Evolutionary conservation across 805 yeast genomes (phyloP), one percentile per base, ranked within the genome.

Genomic region (Hanseniaspora meyeri): DNA sequence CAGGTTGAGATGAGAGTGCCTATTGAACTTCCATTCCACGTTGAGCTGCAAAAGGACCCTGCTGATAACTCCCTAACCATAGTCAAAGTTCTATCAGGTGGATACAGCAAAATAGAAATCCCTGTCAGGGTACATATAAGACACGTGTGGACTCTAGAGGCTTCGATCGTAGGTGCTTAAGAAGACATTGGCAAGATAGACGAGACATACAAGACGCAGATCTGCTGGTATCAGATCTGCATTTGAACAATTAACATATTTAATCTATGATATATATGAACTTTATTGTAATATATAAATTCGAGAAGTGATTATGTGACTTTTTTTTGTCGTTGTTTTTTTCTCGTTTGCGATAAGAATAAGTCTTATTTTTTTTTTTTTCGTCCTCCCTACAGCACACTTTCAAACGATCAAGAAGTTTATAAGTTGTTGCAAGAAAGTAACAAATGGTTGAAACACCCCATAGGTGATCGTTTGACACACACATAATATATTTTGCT

Each of bases 71-170:
- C 50, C n/a, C 14, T 57, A 14, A 57, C 52, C 19, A 49, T 57
- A 27, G 38, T 57, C 11, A 51, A 47, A 24, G 49, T 57, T 20
- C 27, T 45, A 29, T 51, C 51, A 17, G 51, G 51, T n/a, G 58
- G 58, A 5, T 50, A 50, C 16, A 45, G 51, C 11, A 59, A 61
- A 20, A 62, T 72, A 14, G 62, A 60, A n/a, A 68, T 76, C 5
- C 68, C 68, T 2, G 79, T 89, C 29, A 82, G 79, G 63, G 81
- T 90, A 17, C 97, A 93, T 65, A 81, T 87, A 57, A 80, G 98
- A 62, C 77, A 97, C 62, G 97, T 91, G 19, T 93, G 98, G 98
- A 93, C 98, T 1, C 75, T 93, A 61, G 98, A 93, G 70, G 75
- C 93, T 60, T 83, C 91, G 31, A 93, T 91, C 17, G 77, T 90